phyloP scores from a whole-genome alignment of 139 green algal species.

The Ettlia oleoabundans region DNA sequence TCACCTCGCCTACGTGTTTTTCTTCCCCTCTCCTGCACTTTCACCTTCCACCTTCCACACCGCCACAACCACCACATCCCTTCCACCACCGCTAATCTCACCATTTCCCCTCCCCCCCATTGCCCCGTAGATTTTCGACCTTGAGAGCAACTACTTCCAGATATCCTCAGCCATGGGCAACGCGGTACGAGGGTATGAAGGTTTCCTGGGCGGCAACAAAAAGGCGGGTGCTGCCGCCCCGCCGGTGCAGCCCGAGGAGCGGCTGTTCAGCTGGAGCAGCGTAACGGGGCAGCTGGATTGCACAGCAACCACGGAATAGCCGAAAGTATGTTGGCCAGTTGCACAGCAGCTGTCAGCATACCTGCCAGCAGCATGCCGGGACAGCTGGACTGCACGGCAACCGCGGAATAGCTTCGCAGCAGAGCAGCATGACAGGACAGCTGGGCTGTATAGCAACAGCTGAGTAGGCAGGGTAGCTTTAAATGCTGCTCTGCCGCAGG shows the following conservation, averaged over 20 bases:
- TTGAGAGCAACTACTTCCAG: constrained; percentile 73
- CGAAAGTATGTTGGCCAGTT: too few relatives aligned
- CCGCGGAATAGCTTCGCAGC: background rate
- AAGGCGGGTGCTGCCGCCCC: constrained; percentile 33
- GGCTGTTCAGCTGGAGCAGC: constrained; percentile 64
- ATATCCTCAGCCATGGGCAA: constrained; percentile 64
- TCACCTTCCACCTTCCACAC: too few relatives aligned
- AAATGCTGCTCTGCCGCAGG: background rate
- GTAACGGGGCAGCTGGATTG: constrained; percentile 35
- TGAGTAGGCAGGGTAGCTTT: background rate
- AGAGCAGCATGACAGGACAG: background rate
- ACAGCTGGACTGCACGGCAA: background rate
- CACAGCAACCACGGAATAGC: background rate
- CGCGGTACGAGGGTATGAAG: constrained; percentile 67
- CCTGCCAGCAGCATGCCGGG: background rate
- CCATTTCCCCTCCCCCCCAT: background rate
- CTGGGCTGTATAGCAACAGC: background rate
- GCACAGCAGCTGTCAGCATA: too few relatives aligned
- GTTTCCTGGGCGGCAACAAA: constrained; percentile 48
- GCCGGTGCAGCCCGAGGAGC: constrained; percentile 49
- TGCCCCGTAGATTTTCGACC: constrained; percentile 64
- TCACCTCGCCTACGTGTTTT: too few relatives aligned
- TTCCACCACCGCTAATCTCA: background rate
- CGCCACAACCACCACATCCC: background rate
- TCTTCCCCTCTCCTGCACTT: too few relatives aligned